These are phyloP conservation scores for Botrytis paeoniae DNA, from an alignment of 2,329 filamentous ascomycete genomes.

Conservation along the genomic window DNA sequence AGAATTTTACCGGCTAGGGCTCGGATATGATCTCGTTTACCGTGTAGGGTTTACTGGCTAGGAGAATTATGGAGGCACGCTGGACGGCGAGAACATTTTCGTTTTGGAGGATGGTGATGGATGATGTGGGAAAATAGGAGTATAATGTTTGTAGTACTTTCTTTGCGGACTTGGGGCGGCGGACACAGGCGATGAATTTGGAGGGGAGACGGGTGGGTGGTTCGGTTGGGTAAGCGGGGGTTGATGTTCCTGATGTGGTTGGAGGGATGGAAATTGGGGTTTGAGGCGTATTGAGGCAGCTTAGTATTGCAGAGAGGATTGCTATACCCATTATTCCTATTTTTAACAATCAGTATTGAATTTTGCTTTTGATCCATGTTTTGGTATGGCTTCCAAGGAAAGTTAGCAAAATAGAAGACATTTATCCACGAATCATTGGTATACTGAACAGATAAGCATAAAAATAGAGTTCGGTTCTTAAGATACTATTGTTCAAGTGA, in stretches of 20 bases:
- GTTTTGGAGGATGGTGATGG: constrained; percentile 65
- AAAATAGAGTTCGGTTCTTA: neutral
- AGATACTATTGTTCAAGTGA: too few relatives aligned
- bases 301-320: constrained; percentile 76
- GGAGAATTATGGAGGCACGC: constrained; percentile 69
- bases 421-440: neutral
- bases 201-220: constrained; percentile 60
- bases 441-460: neutral
- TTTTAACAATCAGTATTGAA: neutral
- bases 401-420: neutral
- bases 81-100: constrained; percentile 67
- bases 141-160: constrained; percentile 64
- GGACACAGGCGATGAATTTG: constrained; percentile 78
- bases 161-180: constrained; percentile 64
- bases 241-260: constrained; percentile 46
- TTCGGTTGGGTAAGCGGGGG: constrained; percentile 43
- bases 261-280: constrained; percentile 42
- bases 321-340: constrained; percentile 81
- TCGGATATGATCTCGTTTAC: constrained; percentile 65
- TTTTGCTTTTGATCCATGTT: neutral
- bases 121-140: constrained; percentile 51
- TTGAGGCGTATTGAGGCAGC: constrained; percentile 55
- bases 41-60: constrained; percentile 79
- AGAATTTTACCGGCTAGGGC: constrained; percentile 74
- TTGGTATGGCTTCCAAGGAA: neutral